Conservation (phyloP, 768 basidiomycete genomes). For the Podaxis sp. region DNA sequence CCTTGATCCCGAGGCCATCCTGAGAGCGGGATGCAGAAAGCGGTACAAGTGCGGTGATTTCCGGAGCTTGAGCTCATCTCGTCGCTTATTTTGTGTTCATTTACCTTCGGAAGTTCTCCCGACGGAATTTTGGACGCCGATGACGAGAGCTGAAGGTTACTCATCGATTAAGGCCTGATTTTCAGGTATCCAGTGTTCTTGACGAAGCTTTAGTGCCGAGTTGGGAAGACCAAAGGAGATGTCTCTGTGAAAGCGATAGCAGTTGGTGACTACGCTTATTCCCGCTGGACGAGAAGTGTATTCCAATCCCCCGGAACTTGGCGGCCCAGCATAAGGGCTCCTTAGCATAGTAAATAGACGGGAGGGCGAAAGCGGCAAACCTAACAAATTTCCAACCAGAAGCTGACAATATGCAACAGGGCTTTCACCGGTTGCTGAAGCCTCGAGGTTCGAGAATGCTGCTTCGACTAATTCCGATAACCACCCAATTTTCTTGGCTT, state of each 20-base stretch:
- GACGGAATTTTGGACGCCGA: conserved; percentile 11
- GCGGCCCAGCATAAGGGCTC: no score
- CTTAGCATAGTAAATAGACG: no score
- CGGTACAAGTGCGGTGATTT: not conserved
- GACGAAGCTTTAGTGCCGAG: not conserved
- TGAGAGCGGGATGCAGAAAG: not conserved
- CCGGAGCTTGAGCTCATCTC: not conserved
- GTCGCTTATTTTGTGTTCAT: not conserved
- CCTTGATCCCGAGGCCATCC: not conserved
- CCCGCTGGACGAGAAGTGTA: not conserved
- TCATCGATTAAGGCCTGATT: conserved; percentile 6
- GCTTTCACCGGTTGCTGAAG: no score
- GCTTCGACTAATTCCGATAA: not conserved
- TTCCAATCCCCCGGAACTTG: no score
- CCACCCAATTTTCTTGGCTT: not conserved
- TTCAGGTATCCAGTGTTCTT: not conserved
- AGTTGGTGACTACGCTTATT: not conserved
- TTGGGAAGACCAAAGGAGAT: not conserved
- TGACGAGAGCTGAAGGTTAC: not conserved
- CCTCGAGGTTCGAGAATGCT: no score
- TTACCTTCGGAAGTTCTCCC: conserved; percentile 5
- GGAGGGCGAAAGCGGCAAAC: no score
- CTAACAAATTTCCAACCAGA: no score
- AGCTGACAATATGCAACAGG: no score
- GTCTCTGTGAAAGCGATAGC: not conserved